Percentiles rank a stretch among this genome's conserved stretches.
phyloP scores from a whole-genome alignment of 2,329 filamentous ascomycete genomes.

The Verticillium longisporum region DNA sequence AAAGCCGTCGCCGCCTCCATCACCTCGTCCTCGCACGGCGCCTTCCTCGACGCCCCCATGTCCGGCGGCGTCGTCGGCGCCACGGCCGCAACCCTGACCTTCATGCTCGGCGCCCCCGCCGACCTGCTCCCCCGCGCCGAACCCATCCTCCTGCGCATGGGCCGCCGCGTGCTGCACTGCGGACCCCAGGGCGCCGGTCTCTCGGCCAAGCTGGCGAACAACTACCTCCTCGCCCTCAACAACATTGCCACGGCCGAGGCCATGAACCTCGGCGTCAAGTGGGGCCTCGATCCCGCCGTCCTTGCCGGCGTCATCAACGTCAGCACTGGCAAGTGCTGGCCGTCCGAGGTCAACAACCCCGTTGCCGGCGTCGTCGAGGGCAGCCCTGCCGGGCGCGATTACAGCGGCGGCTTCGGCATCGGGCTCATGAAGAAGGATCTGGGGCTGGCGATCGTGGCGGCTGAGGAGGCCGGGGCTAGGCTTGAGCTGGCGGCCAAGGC shows the following conservation, averaged over 20 bases:
- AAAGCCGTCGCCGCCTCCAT: slow-evolving; percentile 68
- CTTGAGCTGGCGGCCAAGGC: slow-evolving; percentile 60
- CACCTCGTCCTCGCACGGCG: slow-evolving; percentile 55
- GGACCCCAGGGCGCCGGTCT: slow-evolving; percentile 80
- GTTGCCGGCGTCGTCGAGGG: slow-evolving; percentile 75
- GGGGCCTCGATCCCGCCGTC: slow-evolving; percentile 54
- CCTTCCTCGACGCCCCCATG: slow-evolving; percentile 93
- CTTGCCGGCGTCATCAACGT: slow-evolving; percentile 86
- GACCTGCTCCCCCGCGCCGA: slow-evolving; percentile 58
- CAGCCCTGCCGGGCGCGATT: slow-evolving; percentile 70
- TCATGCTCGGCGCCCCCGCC: slow-evolving; percentile 78
- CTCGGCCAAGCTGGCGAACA: slow-evolving; percentile 91
- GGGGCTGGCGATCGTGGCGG: slow-evolving; percentile 64
- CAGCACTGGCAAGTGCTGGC: slow-evolving; percentile 93
- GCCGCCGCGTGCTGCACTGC: slow-evolving; percentile 77
- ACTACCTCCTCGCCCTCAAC: slow-evolving; percentile 90
- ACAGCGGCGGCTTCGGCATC: slow-evolving; percentile 70
- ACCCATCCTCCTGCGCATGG: slow-evolving; percentile 72
- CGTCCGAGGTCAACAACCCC: slow-evolving; percentile 91
- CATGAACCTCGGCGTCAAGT: slow-evolving; percentile 57
- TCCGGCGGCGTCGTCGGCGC: slow-evolving; percentile 94
- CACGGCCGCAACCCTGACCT: slow-evolving; percentile 78
- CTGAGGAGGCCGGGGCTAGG: slow-evolving; percentile 57
- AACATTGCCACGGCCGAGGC: slow-evolving; percentile 69
- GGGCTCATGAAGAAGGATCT: slow-evolving; percentile 77